Evolutionary conservation across 108 stramenopile species (phyloP).

Genomic region (Nannochloropsis granulata): DNA sequence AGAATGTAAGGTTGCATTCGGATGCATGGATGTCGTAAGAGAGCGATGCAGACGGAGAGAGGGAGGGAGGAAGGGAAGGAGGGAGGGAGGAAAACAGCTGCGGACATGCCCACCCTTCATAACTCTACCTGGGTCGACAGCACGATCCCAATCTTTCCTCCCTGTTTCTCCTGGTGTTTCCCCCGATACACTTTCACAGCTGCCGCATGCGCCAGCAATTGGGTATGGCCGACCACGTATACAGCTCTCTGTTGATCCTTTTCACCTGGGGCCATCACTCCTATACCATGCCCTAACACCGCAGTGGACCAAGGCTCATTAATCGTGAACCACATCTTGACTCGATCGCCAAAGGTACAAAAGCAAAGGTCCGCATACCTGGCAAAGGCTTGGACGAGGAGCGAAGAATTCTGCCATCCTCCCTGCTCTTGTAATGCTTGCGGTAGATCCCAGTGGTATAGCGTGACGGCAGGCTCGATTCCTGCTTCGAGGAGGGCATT

Average conservation of each 20-base stretch:
- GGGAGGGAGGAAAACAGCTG: too few species aligned
- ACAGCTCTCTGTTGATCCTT: constrained; percentile 19
- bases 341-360: constrained; percentile 9
- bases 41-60: too few species aligned
- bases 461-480: constrained; percentile 68
- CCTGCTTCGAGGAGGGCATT: constrained; percentile 51
- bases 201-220: constrained; percentile 62
- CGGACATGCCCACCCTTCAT: too few species aligned
- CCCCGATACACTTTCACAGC: constrained; percentile 53
- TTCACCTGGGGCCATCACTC: constrained; percentile 1
- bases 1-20: too few species aligned
- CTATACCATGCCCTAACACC: constrained; percentile 62
- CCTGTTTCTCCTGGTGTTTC: constrained; percentile 37
- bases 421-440: constrained; percentile 61
- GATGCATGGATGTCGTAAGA: constrained; percentile 26
- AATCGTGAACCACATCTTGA: constrained; percentile 17
- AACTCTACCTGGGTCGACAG: constrained; percentile 53
- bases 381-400: constrained; percentile 16
- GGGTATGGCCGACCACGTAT: constrained; percentile 59
- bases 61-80: too few species aligned
- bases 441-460: constrained; percentile 92
- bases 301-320: constrained; percentile 66
- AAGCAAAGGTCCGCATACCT: constrained; percentile 22
- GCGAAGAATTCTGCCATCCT: constrained; percentile 37
- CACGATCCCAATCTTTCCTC: constrained; percentile 60